These are phyloP conservation scores for Cutaneotrichosporon daszewskae DNA, from an alignment of 1,284 basidiomycete genomes.

Conservation along the genomic window DNA sequence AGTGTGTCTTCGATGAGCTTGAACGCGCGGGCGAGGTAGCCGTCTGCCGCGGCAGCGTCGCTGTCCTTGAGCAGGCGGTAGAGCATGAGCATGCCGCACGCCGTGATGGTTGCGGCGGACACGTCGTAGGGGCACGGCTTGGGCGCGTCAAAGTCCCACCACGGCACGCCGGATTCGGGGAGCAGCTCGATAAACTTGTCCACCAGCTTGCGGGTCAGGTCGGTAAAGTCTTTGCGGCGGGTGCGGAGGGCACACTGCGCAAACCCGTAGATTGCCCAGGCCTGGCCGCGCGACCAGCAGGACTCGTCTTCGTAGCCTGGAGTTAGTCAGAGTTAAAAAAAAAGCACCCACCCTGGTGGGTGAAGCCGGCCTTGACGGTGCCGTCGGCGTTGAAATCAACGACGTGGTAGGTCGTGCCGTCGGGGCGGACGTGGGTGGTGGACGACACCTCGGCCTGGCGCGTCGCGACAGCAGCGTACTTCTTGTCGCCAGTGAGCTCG, in stretches of 20 bases:
- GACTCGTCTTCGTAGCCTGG: conserved; percentile 33
- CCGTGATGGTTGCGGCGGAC: conserved; percentile 31
- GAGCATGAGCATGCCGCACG: conserved; percentile 30
- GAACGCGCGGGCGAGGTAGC: conserved; percentile 26
- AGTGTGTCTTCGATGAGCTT: conserved; percentile 23
- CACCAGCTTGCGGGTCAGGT: conserved; percentile 25
- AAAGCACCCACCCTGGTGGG: conserved; percentile 28
- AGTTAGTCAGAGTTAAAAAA: background rate
- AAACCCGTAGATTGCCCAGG: conserved; percentile 39
- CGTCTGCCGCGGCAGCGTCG: conserved; percentile 23
- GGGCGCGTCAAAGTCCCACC: conserved; percentile 39
- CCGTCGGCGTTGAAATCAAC: conserved; percentile 30
- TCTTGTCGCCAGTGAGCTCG: conserved; percentile 27
- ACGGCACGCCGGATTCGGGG: conserved; percentile 27
- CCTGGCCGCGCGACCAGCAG: conserved; percentile 36
- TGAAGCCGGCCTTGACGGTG: conserved; percentile 18
- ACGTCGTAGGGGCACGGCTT: conserved; percentile 37
- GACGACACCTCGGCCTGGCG: conserved; percentile 30
- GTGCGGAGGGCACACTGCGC: conserved; percentile 36
- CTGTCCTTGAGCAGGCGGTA: conserved; percentile 20
- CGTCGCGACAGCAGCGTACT: conserved; percentile 32
- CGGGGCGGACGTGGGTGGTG: conserved; percentile 25
- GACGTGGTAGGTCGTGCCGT: conserved; percentile 37
- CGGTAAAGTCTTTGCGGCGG: conserved; percentile 31
- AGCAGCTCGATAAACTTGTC: conserved; percentile 32